Base-by-base conservation (phyloP, 2,329 filamentous ascomycete genomes). In the Beauveria caledonica region DNA sequence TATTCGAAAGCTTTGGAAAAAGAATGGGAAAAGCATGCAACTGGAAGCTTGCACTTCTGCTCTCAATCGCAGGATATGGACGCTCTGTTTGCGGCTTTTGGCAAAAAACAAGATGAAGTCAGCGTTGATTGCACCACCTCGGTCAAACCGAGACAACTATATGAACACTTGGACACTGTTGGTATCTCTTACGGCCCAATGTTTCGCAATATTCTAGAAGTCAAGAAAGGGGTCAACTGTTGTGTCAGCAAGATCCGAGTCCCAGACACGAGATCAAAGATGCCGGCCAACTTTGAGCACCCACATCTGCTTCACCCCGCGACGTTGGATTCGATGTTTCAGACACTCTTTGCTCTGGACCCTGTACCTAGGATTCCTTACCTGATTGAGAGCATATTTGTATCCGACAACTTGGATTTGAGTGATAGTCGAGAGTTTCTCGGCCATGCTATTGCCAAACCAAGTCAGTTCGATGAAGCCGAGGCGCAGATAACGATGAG, bases 241-340 rank as follows among this genome's bases (percentile, higher is more conserved):
- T 78, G 75, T 52, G 66, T 74, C 42, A 73, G 71, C 56, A 71
- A 68, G 3, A 67, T 83, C 5, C 66, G 68, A 8, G 71, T 82
- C 5, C 78, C 80, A 0, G 75, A 83, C 63, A 84, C 80, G 2
- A 77, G 70, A 63, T 71, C 76, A 3, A 74, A 72, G 49, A 85
- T 85, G 82, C 82, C 81, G 0, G 72, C 72, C 44, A 69, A 75
- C 15, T 83, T 78, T 57, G 81, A 84, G 65, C 83, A 77, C 62
- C 72, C 76, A 3, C 80, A 84, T 63, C 60, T 83, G 5, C 76
- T 86, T n/a, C 83, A 86, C 63, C 83, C 83, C 0, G 76, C 79
- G 4, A 83, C 82, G 0, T 71, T 86, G 13, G 83, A 86, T 64
- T 71, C 78, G 3, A 77, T 84, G 68, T 77, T 86, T 25, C 83